phyloP scores from a whole-genome alignment of 345 rosid species.

The Punica granatum region DNA sequence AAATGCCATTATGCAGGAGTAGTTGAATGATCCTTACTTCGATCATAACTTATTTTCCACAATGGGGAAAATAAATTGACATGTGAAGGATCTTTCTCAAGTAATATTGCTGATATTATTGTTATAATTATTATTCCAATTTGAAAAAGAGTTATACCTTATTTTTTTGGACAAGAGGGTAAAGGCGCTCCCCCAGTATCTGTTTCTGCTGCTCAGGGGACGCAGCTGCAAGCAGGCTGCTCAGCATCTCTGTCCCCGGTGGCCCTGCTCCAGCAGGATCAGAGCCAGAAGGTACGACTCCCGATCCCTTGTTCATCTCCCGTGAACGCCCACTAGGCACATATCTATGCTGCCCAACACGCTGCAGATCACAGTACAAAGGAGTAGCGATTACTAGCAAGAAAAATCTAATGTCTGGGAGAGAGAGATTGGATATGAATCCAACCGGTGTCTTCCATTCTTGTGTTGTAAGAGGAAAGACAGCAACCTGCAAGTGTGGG shows the following conservation, averaged over 20 bases:
- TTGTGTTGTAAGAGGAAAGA: not conserved
- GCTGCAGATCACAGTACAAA: slow-evolving; percentile 17
- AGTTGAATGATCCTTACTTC: not conserved
- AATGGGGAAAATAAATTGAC: no score
- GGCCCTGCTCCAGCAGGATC: slow-evolving; percentile 22
- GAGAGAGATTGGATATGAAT: not conserved
- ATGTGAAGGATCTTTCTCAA: not conserved
- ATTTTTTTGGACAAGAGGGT: slow-evolving; percentile 53
- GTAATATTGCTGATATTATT: not conserved
- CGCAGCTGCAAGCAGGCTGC: slow-evolving; percentile 55
- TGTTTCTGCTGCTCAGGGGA: slow-evolving; percentile 53
- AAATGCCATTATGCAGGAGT: not conserved
- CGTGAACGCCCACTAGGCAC: slow-evolving; percentile 31
- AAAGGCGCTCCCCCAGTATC: slow-evolving; percentile 52
- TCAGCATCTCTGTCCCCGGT: slow-evolving; percentile 38
- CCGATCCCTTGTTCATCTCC: slow-evolving; percentile 32
- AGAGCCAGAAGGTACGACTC: slow-evolving; percentile 16
- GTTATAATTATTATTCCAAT: no score
- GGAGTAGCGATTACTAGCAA: not conserved
- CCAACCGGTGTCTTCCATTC: not conserved
- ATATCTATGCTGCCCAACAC: slow-evolving; percentile 27
- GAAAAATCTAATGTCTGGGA: not conserved
- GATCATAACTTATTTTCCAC: no score
- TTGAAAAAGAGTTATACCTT: slow-evolving; percentile 27
- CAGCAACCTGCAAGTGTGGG: slow-evolving; percentile 39